Evolutionary conservation across 805 yeast genomes (phyloP), one percentile per base, ranked within the genome.

Genomic region (Phaffomyces antillensis): DNA sequence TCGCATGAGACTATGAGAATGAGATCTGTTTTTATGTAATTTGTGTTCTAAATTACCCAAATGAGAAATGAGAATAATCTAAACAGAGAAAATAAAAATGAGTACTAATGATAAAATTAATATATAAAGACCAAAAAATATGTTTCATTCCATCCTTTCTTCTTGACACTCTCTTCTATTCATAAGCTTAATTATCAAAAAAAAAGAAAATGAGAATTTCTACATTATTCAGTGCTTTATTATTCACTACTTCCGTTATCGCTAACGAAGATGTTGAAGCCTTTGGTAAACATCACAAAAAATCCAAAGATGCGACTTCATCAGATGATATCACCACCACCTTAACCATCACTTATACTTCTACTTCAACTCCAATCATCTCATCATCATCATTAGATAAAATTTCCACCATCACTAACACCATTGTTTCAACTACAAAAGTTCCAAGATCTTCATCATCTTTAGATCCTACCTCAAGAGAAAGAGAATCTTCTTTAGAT

Each of bases 181-280:
- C 30, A 11, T 13, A 28, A 28, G 7, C 13, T 28, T 28, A 28
- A 11, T 28, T 28, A 28, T 5, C 11, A 7, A 11, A 12, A 31
- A 37, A 18, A 7, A 11, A 12, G 15, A 37, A 18, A 40, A 44
- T 44, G 47, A 44, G 28, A 39, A 13, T 38, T 16, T 34, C 39
- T 8, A 32, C 41, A 20, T 18, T 44, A 33, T 10, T 44, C 32
- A 31, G 42, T 25, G 37, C 42, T 32, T 41, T 44, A 13, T 10
- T 38, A 16, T 20, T 44, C 11, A 36, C 47, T 11, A 25, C 26
- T 36, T 17, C 37, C 23, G 43, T 37, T 25, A 6, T 43, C 6
- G 42, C 43, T 23, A 24, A 34, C n/a, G 42, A 39, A 15, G 30
- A 28, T 28, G 39, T 35, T 26, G 42, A 38, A 16, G 46, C 42